A percentile compares a stretch with the other conserved stretches of the same genome.
Conservation (phyloP, 2,329 filamentous ascomycete genomes). For the Ampelomyces quisqualis region DNA sequence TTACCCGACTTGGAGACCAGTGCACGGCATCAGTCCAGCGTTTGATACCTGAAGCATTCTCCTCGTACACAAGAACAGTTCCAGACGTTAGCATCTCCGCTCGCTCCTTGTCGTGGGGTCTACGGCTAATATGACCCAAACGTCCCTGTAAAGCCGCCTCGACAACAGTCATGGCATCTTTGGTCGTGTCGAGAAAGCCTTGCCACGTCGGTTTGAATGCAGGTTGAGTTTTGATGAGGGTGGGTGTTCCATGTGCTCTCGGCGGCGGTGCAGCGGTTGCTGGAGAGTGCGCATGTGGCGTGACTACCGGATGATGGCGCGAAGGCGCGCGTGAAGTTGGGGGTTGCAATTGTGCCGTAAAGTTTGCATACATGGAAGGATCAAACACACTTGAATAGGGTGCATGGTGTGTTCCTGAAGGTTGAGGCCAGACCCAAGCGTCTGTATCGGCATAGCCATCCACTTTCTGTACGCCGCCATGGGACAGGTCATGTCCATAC, state of each 20-base stretch:
- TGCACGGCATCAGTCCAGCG: slow-evolving; percentile 90
- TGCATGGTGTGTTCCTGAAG: slow-evolving; percentile 25
- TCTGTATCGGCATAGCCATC: slow-evolving; percentile 36
- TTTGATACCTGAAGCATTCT: slow-evolving; percentile 87
- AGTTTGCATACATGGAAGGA: slow-evolving; percentile 32
- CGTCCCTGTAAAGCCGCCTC: slow-evolving; percentile 73
- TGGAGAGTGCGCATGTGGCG: slow-evolving; percentile 27
- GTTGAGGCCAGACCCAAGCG: slow-evolving; percentile 36
- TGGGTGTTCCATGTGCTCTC: slow-evolving; percentile 30
- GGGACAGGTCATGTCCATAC: slow-evolving; percentile 39
- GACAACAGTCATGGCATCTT: slow-evolving; percentile 77
- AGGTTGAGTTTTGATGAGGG: slow-evolving; percentile 40
- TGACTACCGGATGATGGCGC: slow-evolving; percentile 37
- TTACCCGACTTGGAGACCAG: slow-evolving; percentile 86
- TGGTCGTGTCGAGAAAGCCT: slow-evolving; percentile 68
- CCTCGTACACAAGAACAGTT: slow-evolving; percentile 88
- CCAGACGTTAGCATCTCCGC: slow-evolving; percentile 76
- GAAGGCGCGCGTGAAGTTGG: slow-evolving; percentile 19
- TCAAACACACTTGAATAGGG: slow-evolving; percentile 35
- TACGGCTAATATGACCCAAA: slow-evolving; percentile 73
- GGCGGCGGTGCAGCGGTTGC: slow-evolving; percentile 34
- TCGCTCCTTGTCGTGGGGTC: slow-evolving; percentile 84
- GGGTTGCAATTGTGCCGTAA: slow-evolving; percentile 23
- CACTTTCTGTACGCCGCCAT: slow-evolving; percentile 36
- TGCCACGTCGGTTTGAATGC: slow-evolving; percentile 63